A percentile compares a stretch with the other conserved stretches of the same genome.
These are phyloP conservation scores for Paecilomyces formosus DNA, from an alignment of 2,329 filamentous ascomycete species.

Conservation along the genomic window DNA sequence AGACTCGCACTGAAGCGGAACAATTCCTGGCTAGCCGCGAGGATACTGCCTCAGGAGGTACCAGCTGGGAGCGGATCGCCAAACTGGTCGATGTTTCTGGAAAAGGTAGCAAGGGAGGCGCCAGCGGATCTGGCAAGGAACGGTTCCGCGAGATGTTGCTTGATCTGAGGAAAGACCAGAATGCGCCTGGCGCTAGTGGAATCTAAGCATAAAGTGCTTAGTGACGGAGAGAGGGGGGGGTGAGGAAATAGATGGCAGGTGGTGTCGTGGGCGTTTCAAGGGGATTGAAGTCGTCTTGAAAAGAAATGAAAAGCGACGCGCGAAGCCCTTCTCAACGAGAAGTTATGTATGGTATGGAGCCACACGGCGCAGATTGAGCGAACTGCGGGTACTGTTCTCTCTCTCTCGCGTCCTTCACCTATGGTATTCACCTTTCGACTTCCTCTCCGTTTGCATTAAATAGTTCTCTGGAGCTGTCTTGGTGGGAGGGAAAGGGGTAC, in stretches of 20 bases:
- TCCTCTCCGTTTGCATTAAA: neutral
- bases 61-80: slow-evolving; percentile 96
- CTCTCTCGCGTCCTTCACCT: neutral
- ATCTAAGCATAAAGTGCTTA: slow-evolving; percentile 18
- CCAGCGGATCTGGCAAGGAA: slow-evolving; percentile 86
- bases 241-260: neutral
- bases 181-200: slow-evolving; percentile 56
- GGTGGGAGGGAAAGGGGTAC: neutral
- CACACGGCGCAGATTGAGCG: neutral
- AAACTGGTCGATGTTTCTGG: slow-evolving; percentile 97
- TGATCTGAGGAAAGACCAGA: slow-evolving; percentile 87
- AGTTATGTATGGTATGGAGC: neutral
- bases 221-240: neutral
- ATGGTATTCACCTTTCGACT: slow-evolving; percentile 6
- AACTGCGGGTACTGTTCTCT: neutral
- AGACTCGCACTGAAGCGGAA: slow-evolving; percentile 86
- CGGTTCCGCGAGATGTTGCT: slow-evolving; percentile 87
- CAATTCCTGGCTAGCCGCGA: slow-evolving; percentile 83
- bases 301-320: neutral
- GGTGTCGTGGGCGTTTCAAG: slow-evolving; percentile 1
- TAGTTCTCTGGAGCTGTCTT: neutral
- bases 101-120: slow-evolving; percentile 81
- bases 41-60: slow-evolving; percentile 88
- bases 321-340: neutral
- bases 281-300: neutral